Evolutionary conservation across 108 stramenopile genomes (phyloP).

Genomic region (Nannochloropsis gaditana): DNA sequence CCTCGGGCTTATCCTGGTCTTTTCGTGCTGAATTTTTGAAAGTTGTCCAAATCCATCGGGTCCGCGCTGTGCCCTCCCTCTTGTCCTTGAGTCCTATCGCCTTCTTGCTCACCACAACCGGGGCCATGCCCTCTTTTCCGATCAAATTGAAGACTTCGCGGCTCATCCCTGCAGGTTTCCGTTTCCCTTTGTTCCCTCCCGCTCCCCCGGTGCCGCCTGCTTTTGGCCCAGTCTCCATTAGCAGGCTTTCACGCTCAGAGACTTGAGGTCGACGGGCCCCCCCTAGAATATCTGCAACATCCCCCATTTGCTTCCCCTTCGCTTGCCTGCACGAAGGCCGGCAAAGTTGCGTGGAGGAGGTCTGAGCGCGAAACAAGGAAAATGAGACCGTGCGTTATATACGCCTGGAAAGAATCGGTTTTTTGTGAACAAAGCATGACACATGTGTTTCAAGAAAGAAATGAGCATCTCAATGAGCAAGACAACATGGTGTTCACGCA

Average conservation of each 20-base stretch:
- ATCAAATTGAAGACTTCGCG: slow-evolving; percentile 8
- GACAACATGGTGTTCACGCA: too few species aligned
- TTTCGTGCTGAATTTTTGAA: neutral
- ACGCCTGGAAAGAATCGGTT: too few species aligned
- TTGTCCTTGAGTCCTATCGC: neutral
- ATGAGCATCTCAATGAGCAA: too few species aligned
- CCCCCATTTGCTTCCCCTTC: neutral
- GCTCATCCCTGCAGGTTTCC: slow-evolving; percentile 20
- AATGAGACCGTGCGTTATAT: too few species aligned
- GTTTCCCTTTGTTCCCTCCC: neutral
- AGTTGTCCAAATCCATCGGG: neutral
- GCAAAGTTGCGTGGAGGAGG: too few species aligned
- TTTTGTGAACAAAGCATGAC: too few species aligned
- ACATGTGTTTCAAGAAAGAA: too few species aligned
- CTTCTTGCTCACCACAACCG: slow-evolving; percentile 1
- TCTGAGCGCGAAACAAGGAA: too few species aligned
- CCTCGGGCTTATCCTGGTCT: neutral
- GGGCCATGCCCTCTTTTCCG: slow-evolving; percentile 19
- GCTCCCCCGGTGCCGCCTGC: neutral
- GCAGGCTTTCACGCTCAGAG: slow-evolving; percentile 1
- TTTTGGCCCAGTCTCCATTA: neutral
- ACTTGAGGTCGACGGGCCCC: neutral
- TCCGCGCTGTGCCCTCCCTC: neutral
- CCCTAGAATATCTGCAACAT: slow-evolving; percentile 24
- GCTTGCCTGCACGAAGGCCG: too few species aligned